A percentile compares a stretch with the other conserved stretches of the same genome.
phyloP scores from a whole-genome alignment of 2,329 filamentous ascomycete species.

The Emmonsiellopsis sp. region DNA sequence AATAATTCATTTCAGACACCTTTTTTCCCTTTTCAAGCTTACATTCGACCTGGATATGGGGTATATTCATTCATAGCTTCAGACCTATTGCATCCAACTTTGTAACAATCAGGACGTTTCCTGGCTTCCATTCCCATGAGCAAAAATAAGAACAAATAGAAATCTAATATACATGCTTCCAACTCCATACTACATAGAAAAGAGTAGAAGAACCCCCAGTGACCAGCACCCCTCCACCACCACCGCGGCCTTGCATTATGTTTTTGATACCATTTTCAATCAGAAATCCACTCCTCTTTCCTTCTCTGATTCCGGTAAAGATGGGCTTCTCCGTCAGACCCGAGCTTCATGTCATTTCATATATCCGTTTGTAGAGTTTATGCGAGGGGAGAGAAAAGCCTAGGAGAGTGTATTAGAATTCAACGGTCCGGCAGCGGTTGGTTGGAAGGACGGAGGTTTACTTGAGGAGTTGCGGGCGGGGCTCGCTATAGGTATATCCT shows the following conservation, averaged over 20 bases:
- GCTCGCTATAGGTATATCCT: constrained; percentile 93
- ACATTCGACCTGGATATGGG: too few species aligned
- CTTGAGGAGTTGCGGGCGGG: constrained; percentile 72
- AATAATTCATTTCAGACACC: too few species aligned
- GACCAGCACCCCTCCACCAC: not conserved
- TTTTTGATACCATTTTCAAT: not conserved
- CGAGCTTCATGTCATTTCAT: not conserved
- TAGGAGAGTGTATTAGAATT: constrained; percentile 9
- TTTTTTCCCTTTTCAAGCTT: too few species aligned
- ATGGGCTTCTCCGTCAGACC: not conserved
- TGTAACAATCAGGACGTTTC: not conserved
- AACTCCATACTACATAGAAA: constrained; percentile 1
- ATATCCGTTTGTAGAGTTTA: constrained; percentile 16
- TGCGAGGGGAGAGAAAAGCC: constrained; percentile 36
- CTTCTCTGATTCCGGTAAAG: not conserved
- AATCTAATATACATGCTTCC: constrained; percentile 4
- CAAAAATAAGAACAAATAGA: not conserved
- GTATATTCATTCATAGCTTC: too few species aligned
- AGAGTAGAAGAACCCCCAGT: not conserved
- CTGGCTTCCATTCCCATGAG: not conserved
- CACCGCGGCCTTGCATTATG: not conserved
- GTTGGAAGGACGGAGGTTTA: constrained; percentile 26
- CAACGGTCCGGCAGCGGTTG: not conserved
- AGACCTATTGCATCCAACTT: not conserved
- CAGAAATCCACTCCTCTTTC: not conserved